phyloP scores from a whole-genome alignment of 306 rosid genomes.

The Neltuma alba region DNA sequence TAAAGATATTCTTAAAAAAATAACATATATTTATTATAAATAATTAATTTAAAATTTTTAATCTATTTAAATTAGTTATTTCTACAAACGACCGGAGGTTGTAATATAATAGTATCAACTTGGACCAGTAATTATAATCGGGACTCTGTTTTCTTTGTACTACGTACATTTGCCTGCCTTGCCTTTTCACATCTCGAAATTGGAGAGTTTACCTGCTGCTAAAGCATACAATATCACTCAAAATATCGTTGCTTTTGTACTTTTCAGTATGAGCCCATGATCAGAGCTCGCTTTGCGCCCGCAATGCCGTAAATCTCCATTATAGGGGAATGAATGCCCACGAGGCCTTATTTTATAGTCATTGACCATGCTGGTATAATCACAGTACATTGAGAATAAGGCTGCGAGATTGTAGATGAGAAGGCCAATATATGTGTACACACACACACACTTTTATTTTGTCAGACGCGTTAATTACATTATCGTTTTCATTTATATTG shows the following conservation, averaged over 20 bases:
- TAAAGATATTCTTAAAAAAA: no score
- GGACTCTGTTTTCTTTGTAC: neutral
- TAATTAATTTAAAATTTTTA: no score
- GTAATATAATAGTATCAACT: neutral
- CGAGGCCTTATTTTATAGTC: slow-evolving; percentile 25
- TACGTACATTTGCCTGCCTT: slow-evolving; percentile 20
- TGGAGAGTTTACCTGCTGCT: slow-evolving; percentile 34
- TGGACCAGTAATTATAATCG: neutral
- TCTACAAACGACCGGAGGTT: no score
- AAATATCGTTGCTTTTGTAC: slow-evolving; percentile 33
- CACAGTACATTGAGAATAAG: slow-evolving; percentile 30
- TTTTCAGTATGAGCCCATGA: neutral
- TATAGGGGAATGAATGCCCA: slow-evolving; percentile 31
- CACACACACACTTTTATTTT: no score
- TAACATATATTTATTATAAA: no score
- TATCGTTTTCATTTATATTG: slow-evolving; percentile 38
- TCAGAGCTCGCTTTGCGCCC: slow-evolving; percentile 38
- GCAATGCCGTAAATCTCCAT: slow-evolving; percentile 26
- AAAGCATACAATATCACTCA: slow-evolving; percentile 46
- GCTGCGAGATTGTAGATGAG: neutral
- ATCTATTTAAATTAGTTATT: no score
- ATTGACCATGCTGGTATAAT: slow-evolving; percentile 19
- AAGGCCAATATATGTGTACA: no score
- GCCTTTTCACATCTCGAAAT: slow-evolving; percentile 39
- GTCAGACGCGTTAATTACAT: slow-evolving; percentile 48